Conservation (phyloP, 2,329 filamentous ascomycete species). For the Graphilbum fragrans region DNA sequence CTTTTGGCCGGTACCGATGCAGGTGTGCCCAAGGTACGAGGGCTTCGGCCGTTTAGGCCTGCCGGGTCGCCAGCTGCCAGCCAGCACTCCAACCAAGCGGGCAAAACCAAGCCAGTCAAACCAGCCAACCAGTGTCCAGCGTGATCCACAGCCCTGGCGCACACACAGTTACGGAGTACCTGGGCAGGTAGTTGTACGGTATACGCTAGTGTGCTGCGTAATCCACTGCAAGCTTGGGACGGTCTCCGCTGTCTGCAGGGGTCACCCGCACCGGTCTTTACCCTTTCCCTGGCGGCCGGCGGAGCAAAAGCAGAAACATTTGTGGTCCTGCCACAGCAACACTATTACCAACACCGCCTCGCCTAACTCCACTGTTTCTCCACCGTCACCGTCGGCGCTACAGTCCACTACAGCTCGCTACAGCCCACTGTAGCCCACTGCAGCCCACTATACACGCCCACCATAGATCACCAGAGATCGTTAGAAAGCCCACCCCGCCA, state of each 20-base stretch:
- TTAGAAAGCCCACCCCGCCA: background rate
- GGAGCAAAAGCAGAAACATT: constrained; percentile 2
- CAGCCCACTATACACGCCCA: no score
- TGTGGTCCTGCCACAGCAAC: constrained; percentile 4
- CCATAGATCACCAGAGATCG: background rate
- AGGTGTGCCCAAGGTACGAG: no score
- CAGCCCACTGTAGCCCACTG: background rate
- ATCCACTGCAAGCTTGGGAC: constrained; percentile 8
- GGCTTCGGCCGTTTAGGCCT: no score
- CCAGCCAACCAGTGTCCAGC: no score
- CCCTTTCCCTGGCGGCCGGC: constrained; percentile 1
- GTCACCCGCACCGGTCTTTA: constrained; percentile 7
- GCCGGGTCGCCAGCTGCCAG: no score
- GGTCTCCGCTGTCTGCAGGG: constrained; percentile 9
- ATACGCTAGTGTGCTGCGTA: constrained; percentile 10
- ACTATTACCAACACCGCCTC: constrained; percentile 3
- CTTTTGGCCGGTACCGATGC: no score
- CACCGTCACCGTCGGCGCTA: background rate
- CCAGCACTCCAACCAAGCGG: no score
- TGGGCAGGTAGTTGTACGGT: background rate
- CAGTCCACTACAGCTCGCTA: background rate
- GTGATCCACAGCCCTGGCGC: background rate
- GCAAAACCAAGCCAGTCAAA: no score
- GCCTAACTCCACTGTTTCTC: background rate
- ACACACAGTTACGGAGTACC: background rate